Evolutionary conservation across 2,329 filamentous ascomycete species (phyloP).

Genomic region (Monilinia fructicola): DNA sequence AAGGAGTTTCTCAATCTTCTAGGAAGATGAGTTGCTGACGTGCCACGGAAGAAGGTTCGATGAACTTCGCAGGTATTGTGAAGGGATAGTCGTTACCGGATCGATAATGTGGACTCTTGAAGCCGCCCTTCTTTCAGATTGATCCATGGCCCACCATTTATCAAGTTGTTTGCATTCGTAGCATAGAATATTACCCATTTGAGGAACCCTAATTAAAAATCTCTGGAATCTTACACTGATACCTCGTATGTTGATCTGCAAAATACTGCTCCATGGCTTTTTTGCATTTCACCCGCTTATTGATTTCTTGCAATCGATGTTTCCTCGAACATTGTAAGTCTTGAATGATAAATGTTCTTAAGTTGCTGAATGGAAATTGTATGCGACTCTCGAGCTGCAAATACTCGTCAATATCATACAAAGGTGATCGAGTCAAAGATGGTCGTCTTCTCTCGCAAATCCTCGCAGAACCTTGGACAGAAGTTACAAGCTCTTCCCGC

Average conservation of each 20-base stretch:
- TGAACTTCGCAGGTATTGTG: not conserved
- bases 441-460: not conserved
- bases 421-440: not conserved
- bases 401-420: not conserved
- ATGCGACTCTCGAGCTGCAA: not conserved
- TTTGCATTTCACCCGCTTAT: not conserved
- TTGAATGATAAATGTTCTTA: not conserved
- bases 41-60: too few species aligned
- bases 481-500: not conserved
- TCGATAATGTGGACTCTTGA: not conserved
- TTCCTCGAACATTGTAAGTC: conserved; percentile 5
- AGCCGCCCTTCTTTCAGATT: not conserved
- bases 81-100: not conserved
- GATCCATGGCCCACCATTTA: not conserved
- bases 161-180: not conserved
- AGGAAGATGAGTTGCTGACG: too few species aligned
- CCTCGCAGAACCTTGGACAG: conserved; percentile 4
- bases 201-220: not conserved
- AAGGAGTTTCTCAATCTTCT: too few species aligned
- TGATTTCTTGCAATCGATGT: conserved; percentile 6
- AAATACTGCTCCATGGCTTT: not conserved
- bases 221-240: not conserved
- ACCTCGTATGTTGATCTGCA: not conserved
- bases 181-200: not conserved
- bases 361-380: not conserved